These are phyloP conservation scores for Scedosporium aurantiacum DNA, from an alignment of 2,329 filamentous ascomycete genomes.

Conservation along the genomic window DNA sequence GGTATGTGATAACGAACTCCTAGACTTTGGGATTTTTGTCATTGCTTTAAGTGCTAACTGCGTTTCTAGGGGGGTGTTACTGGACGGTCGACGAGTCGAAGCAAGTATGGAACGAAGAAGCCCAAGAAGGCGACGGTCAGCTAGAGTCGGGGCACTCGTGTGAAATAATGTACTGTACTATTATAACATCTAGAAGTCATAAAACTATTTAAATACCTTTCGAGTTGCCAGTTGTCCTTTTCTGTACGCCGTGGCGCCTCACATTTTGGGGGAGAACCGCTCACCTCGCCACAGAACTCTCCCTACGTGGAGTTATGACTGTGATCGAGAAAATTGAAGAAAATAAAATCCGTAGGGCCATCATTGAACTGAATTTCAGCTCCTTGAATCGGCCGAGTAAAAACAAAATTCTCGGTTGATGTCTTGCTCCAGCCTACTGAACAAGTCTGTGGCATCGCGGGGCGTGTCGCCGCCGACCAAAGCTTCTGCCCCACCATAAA, in stretches of 20 bases:
- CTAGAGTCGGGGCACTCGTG: constrained; percentile 13
- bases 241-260: no score
- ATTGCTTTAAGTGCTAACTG: neutral
- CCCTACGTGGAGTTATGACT: no score
- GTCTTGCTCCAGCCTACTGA: no score
- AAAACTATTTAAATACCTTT: neutral
- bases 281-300: no score
- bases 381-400: no score
- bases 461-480: neutral
- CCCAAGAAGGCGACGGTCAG: constrained; percentile 67
- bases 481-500: neutral
- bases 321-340: no score
- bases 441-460: no score
- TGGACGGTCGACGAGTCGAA: constrained; percentile 71
- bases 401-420: no score
- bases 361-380: no score
- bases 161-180: neutral
- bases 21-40: neutral
- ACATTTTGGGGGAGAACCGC: no score
- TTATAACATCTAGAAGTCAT: neutral
- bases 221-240: no score
- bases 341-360: no score
- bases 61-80: constrained; percentile 69
- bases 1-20: constrained; percentile 43
- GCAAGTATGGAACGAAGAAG: constrained; percentile 98